Percentiles rank a stretch among this genome's conserved stretches.
Conservation (phyloP, 768 basidiomycete genomes). For the Scleroderma citrinum region DNA sequence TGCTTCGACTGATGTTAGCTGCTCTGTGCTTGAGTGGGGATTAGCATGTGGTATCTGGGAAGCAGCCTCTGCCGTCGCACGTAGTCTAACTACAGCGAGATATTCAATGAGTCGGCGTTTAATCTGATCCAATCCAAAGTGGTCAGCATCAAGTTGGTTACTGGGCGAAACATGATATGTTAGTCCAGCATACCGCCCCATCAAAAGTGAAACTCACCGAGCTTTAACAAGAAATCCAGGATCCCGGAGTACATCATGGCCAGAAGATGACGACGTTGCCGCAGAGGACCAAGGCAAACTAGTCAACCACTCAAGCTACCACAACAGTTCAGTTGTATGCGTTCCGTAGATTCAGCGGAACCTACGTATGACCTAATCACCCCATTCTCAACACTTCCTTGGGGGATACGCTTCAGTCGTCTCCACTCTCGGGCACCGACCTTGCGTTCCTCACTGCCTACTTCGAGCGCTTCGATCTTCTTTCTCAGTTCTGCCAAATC, state of each 20-base stretch:
- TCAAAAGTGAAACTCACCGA: conserved; percentile 33
- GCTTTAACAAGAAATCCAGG: conserved; percentile 62
- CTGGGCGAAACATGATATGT: conserved; percentile 9
- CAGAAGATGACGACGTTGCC: conserved; percentile 12
- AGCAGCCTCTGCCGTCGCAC: conserved; percentile 25
- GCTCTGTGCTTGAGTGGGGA: neutral
- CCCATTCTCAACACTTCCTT: conserved; percentile 85
- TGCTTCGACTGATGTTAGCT: neutral
- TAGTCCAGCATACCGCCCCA: neutral
- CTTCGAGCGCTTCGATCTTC: conserved; percentile 68
- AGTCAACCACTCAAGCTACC: conserved; percentile 84
- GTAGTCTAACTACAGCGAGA: conserved; percentile 74
- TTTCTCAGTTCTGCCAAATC: conserved; percentile 68
- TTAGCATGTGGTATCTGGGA: neutral
- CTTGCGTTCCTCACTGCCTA: conserved; percentile 74
- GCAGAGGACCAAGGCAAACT: conserved; percentile 74
- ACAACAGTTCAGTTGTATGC: conserved; percentile 9
- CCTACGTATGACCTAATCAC: conserved; percentile 80
- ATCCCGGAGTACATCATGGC: conserved; percentile 39
- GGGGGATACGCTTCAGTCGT: conserved; percentile 80
- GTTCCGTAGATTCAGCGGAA: conserved; percentile 5
- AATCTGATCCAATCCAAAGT: conserved; percentile 89
- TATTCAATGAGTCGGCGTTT: conserved; percentile 91
- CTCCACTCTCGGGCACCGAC: conserved; percentile 80
- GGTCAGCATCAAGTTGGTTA: conserved; percentile 79